Base-by-base conservation (phyloP, 2,329 filamentous ascomycete genomes). In the Xenoacremonium recifei region DNA sequence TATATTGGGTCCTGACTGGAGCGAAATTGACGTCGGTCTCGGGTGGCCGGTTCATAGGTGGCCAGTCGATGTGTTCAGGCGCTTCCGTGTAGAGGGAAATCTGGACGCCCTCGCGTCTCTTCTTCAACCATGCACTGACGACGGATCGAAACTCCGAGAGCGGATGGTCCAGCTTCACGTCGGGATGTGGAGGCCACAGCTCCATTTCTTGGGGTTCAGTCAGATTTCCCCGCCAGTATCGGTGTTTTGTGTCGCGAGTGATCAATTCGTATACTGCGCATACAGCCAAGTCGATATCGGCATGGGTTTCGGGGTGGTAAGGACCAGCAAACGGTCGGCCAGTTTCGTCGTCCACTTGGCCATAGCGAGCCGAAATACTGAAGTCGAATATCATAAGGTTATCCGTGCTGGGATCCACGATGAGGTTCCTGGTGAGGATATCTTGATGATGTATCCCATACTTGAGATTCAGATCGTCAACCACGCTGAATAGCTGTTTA, bases 241-340 rank as follows among this genome's bases (percentile, higher is more conserved):
- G 47, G 5, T 55, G 37, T 2, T 27, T 23, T 13, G 45, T 19
- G 32, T 68, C 58, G 6, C 55, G 44, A n/a, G 65, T 68, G 25
- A 68, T 66, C n/a, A 69, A 57, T 45, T 68, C 65, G 46, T 68
- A 67, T 1, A 60, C 17, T 2, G 65, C 63, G 42, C 66, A 68
- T 7, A 65, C 40, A 6, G 64, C 60, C 4, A 62, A 62, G 15
- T 59, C 60, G 12, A 65, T 48, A 39, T 69, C 66, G 35, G 64
- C 54, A 3, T 59, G 53, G 4, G 49, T 40, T 10, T 53, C 38
- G 1, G 23, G 13, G 23, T 27, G 13, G n/a, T n/a, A n/a, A n/a
- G n/a, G n/a, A n/a, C n/a, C n/a, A n/a, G n/a, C n/a, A n/a, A n/a
- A n/a, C n/a, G n/a, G n/a, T n/a, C n/a, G n/a, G n/a, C n/a, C n/a